Base-by-base conservation (phyloP, 1,139 yeast species). In the Zygosaccharomyces pseudobailii region DNA sequence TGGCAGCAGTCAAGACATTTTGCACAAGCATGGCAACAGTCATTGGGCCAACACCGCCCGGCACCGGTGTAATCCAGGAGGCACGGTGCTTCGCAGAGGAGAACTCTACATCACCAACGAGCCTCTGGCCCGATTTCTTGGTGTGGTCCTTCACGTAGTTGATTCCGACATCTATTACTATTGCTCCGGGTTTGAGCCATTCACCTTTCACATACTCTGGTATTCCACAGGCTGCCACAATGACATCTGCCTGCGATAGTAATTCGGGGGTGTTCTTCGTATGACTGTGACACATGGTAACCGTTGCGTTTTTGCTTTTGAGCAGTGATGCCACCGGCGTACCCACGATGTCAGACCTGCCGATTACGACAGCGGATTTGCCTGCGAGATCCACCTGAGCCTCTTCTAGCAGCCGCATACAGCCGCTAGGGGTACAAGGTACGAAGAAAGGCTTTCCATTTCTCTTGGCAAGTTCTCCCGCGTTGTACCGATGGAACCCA, bases 21-120 rank as follows among this genome's bases (percentile, higher is more conserved):
- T 82, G 75, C 53, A 86, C 78, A 53, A 85, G 75, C 89, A 84
- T 84, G 38, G 89, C 90, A 36, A 85, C 92, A 27, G 94, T 85
- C 94, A 85, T 85, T 56, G 94, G 94, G 34, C 94, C 94, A 56
- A 85, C 94, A 56, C 94, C 94, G 66, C 94, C 92, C 32, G 94
- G 94, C 44, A 85, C 94, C 4, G 94, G 94, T 5, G 94, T 84
- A 46, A 85, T 72, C 58, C 73, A 79, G 2, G 83, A 71, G 1
- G 88, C 84, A 55, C 73, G 74, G 45, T 74, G 69, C 47, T 71
- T 71, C 46, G 83, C 85, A 32, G 77, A 69, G 43, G 72, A 80
- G 60, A 71, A 84, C 55, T 84, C 89, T 28, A 82, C 92, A 65
- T 85, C 94, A 55, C 94, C 94, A 17, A 84, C 89, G 58, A 85